Base-by-base conservation (phyloP, 78 protist genomes). In the Speleostelium caveatum region DNA sequence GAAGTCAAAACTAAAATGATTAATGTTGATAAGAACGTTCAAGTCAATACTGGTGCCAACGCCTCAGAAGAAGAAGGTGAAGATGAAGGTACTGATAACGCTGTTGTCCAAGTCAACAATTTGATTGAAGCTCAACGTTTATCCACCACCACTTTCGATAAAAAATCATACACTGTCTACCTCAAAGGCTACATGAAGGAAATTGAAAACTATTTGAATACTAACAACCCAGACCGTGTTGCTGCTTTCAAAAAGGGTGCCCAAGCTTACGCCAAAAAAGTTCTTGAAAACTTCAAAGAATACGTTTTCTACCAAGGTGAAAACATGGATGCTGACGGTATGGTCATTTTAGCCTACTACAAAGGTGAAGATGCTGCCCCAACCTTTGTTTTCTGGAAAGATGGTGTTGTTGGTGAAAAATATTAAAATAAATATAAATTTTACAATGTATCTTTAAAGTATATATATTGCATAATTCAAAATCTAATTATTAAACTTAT, bases 171-270 rank as follows among this genome's bases (percentile, higher is more conserved):
- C 86, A 45, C 56, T 30, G 78, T 63, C 32, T 95, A 89, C 93
- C 60, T 95, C 51, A 95, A 95, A 92, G 95, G 63, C 41, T 95
- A 66, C 95, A 95, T 92, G 95, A 93, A 92, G 87, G 85, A 14
- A n/a, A 10, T 92, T 74, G 49, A 49, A 39, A 38, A 5, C 21
- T 51, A 83, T 28, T 77, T 95, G 2, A 58, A 8, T 12, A 60
- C 61, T 12, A 56, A 3, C 58, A 86, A 92, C 62, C 97, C 97
- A 74, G 74, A 41, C 35, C 93, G 95, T 36, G 95, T 87, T 41
- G 91, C 38, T 39, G 59, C 51, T 32, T 95, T 95, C 94, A 75
- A 61, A 68, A 55, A 63, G 71, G 80, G 56, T n/a, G 79, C 86
- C 19, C 93, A 41, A 30, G 86, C 21, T 8, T 83, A 51, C 28